Conservation (phyloP, 306 rosid genomes). For the Pterocarpus santalinus region DNA sequence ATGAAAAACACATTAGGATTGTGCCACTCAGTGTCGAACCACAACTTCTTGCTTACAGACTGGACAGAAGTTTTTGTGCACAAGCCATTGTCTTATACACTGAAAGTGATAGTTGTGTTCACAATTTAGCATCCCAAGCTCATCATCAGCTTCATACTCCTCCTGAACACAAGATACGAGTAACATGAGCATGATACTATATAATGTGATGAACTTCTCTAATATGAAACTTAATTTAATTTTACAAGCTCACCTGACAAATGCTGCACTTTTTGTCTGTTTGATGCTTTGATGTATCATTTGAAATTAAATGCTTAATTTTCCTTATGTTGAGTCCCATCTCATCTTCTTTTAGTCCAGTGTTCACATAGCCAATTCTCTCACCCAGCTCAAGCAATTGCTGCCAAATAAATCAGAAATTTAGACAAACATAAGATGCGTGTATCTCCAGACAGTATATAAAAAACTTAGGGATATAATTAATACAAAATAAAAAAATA, state of each 20-base stretch:
- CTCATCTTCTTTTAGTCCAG: slow-evolving; percentile 91
- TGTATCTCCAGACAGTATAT: neutral
- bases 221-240: slow-evolving; percentile 5
- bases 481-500: neutral
- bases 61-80: slow-evolving; percentile 88
- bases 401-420: slow-evolving; percentile 53
- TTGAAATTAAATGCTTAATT: slow-evolving; percentile 55
- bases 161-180: slow-evolving; percentile 61
- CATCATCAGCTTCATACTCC: slow-evolving; percentile 89
- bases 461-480: neutral
- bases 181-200: slow-evolving; percentile 17
- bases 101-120: slow-evolving; percentile 82
- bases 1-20: slow-evolving; percentile 14
- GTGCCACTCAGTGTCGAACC: slow-evolving; percentile 57
- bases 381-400: slow-evolving; percentile 92
- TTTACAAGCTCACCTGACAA: slow-evolving; percentile 78
- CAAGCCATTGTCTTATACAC: slow-evolving; percentile 92
- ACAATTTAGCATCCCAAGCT: slow-evolving; percentile 83
- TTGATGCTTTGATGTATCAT: slow-evolving; percentile 63
- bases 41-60: slow-evolving; percentile 83
- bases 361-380: slow-evolving; percentile 87
- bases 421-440: slow-evolving; percentile 25
- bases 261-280: slow-evolving; percentile 81
- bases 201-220: neutral
- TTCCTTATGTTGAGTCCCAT: slow-evolving; percentile 66